Conservation (phyloP, 345 rosid species). For the Cardamine occulta region DNA sequence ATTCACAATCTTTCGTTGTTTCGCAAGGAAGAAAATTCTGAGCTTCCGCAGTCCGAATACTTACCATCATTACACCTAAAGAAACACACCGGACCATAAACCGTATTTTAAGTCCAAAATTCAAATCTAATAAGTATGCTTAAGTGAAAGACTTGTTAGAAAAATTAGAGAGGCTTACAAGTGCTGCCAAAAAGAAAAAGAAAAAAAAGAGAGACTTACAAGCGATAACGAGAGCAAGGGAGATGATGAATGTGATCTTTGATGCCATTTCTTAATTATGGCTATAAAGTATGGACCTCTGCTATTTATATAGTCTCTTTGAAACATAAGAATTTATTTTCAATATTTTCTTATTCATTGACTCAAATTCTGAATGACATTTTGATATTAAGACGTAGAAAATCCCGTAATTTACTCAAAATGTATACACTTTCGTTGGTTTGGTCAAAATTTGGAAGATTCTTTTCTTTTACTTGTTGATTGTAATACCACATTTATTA, state of each 20-base stretch:
- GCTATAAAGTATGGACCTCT: background rate
- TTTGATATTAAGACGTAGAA: background rate
- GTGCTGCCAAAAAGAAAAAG: too few species aligned
- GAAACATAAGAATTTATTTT: background rate
- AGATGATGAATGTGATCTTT: background rate
- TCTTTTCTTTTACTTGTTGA: background rate
- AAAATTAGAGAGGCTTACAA: background rate
- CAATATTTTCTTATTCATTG: too few species aligned
- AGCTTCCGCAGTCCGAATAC: constrained; percentile 20
- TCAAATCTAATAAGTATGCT: background rate
- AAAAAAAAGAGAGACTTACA: constrained; percentile 6
- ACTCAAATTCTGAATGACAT: background rate
- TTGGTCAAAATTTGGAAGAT: background rate
- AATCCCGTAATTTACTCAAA: background rate
- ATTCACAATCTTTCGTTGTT: constrained; percentile 13
- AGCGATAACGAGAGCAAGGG: constrained; percentile 7
- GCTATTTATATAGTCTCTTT: constrained; percentile 11
- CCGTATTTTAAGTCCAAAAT: background rate
- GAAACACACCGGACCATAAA: background rate
- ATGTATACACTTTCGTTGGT: background rate
- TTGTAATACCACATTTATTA: background rate
- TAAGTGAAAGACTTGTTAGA: background rate
- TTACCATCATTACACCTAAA: constrained; percentile 23
- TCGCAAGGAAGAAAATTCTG: constrained; percentile 20
- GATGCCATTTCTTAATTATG: constrained; percentile 28